Base-by-base conservation (phyloP, 768 basidiomycete species). In the Kockovaella imperatae region DNA sequence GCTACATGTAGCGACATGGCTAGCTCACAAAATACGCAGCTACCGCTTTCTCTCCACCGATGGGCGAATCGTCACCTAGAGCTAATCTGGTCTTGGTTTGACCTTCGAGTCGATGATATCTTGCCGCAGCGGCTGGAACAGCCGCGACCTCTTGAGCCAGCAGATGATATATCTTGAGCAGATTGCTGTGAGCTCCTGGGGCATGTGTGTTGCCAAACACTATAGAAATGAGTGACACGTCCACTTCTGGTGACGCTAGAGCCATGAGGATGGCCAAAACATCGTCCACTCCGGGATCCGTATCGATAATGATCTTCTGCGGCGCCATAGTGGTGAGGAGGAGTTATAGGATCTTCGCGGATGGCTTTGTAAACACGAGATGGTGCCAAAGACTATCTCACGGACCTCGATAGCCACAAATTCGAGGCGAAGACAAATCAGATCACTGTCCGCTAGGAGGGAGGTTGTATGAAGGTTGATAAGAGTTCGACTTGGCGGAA, bases 141-240 rank as follows among this genome's bases (percentile, higher is more conserved):
- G 72, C 62, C 30, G 77, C 73, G 17, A 71, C 23, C 45, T 71
- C 67, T n/a, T 50, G 74, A 15, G 77, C 75, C 26, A 91, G 74
- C 1, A 77, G 78, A 54, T 82, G 77, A 66, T 87, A 90, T 21
- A 82, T 71, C 69, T 85, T 90, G 38, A 84, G 72, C 45, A 89
- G 75, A 63, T 91, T 90, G 25, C 70, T 48, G 55, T 87, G 89
- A 45, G 48, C 53, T 41, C 45, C 39, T 5, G 50, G 43, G 20
- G 59, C 57, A 26, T 36, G 51, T 14, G 53, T 56, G 35, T 44
- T 57, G 17, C 62, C 87, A 64, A 83, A 91, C 2, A 83, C 80
- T 26, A 85, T 75, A 29, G 84, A 78, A 56, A 83, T 82, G 1
- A 83, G 83, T 28, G 85, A 68, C 13, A 93, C 82, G 42, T 87